These are phyloP conservation scores for Magnolia kwangsiensis DNA, from an alignment of 164 flowering plant species.

Conservation along the genomic window DNA sequence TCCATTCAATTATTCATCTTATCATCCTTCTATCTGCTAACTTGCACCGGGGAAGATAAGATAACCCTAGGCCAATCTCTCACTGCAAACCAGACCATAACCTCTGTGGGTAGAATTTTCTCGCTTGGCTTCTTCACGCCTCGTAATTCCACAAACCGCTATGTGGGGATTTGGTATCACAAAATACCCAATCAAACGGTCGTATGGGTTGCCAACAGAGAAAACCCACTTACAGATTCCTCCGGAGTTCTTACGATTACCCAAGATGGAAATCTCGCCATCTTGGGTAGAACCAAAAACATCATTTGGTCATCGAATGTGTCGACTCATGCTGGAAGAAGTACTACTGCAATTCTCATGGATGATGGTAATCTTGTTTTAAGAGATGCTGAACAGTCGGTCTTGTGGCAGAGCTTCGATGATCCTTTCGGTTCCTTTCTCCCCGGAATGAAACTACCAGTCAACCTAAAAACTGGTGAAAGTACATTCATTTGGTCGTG, in stretches of 20 bases:
- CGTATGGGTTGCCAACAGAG: slow-evolving; percentile 11
- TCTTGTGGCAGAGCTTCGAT: slow-evolving; percentile 36
- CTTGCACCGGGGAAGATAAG: no score
- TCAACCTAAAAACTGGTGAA: slow-evolving; percentile 10
- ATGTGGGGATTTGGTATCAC: not conserved
- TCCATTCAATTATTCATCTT: no score
- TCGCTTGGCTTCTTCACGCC: not conserved
- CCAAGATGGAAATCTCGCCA: slow-evolving; percentile 5
- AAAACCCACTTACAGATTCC: slow-evolving; percentile 2
- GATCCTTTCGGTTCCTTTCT: slow-evolving; percentile 29
- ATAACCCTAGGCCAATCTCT: no score
- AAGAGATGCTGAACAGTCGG: not conserved
- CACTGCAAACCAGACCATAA: no score
- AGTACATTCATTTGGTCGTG: not conserved
- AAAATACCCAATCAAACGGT: not conserved
- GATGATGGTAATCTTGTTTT: slow-evolving; percentile 26
- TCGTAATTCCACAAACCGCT: not conserved
- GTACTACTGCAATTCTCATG: slow-evolving; percentile 9
- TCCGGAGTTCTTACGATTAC: slow-evolving; percentile 4
- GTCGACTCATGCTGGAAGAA: not conserved
- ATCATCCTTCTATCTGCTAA: no score
- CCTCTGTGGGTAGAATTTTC: no score
- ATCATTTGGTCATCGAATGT: slow-evolving; percentile 1
- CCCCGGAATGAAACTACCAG: slow-evolving; percentile 23
- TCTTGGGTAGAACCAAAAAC: not conserved